These are phyloP conservation scores for Stipa capillata DNA, from an alignment of 176 grass and related monocot genomes.

Conservation along the genomic window DNA sequence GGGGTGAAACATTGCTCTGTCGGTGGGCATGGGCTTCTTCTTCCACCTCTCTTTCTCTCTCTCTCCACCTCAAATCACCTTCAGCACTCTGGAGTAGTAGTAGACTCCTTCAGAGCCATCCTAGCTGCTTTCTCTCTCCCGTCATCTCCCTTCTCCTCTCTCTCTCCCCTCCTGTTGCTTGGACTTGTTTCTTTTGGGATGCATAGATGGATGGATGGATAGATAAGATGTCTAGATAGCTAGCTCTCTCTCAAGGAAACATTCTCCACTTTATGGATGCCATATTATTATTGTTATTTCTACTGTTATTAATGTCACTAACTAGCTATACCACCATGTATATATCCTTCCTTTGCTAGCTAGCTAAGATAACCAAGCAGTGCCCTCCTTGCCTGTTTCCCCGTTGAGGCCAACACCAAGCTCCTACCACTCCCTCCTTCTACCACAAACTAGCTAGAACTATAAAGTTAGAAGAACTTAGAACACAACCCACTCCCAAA, in stretches of 20 bases:
- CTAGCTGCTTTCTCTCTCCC: neutral
- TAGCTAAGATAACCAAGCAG: too few species aligned
- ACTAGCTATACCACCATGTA: neutral
- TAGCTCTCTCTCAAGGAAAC: constrained; percentile 36
- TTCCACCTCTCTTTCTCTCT: too few species aligned
- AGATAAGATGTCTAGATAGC: constrained; percentile 8
- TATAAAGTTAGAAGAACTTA: constrained; percentile 15
- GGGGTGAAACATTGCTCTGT: constrained; percentile 63
- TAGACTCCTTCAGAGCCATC: constrained; percentile 30
- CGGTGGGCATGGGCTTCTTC: constrained; percentile 56
- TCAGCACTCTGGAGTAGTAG: too few species aligned
- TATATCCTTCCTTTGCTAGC: neutral
- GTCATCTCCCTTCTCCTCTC: neutral
- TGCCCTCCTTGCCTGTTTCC: constrained; percentile 3
- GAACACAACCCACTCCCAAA: neutral
- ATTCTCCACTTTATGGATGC: constrained; percentile 31
- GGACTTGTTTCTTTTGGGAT: constrained; percentile 7
- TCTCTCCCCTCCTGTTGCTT: neutral
- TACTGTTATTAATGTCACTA: neutral
- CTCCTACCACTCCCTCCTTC: neutral
- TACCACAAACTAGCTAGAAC: constrained; percentile 14
- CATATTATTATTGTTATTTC: constrained; percentile 2
- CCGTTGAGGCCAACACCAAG: constrained; percentile 34
- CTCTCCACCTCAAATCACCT: neutral
- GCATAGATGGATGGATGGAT: neutral